A percentile compares a stretch with the other conserved stretches of the same genome.
phyloP scores from a whole-genome alignment of 2,329 filamentous ascomycete species.

The Sporothrix pallida region DNA sequence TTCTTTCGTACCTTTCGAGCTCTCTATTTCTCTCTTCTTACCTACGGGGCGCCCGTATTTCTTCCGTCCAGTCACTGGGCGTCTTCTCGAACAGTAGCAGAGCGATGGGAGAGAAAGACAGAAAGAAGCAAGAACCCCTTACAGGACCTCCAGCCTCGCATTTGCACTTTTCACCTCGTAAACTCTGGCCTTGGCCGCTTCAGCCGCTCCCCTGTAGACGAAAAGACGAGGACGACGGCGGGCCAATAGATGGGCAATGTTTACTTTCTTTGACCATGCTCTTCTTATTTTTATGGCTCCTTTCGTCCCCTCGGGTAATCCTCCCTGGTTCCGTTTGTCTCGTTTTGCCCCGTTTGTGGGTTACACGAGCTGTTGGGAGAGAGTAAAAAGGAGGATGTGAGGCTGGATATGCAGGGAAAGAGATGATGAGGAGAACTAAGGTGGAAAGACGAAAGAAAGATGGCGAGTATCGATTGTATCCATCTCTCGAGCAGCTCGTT shows the following conservation, averaged over 20 bases:
- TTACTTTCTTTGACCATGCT: background rate
- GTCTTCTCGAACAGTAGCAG: background rate
- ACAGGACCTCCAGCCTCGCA: background rate
- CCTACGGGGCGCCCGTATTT: background rate
- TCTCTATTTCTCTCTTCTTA: background rate
- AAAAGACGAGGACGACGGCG: background rate
- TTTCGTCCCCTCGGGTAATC: background rate
- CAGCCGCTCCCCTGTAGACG: conserved; percentile 6
- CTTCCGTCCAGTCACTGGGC: background rate
- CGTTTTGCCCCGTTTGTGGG: conserved; percentile 9
- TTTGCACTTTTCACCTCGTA: background rate
- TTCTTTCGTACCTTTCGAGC: background rate
- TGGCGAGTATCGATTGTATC: background rate
- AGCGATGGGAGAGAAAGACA: background rate
- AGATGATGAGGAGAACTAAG: background rate
- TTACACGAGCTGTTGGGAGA: conserved; percentile 20
- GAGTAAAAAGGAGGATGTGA: background rate
- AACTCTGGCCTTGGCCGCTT: background rate
- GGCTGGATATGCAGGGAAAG: background rate
- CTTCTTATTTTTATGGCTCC: background rate
- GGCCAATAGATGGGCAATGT: background rate
- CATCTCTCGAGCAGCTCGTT: background rate
- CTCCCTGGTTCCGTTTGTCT: conserved; percentile 22
- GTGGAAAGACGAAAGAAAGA: background rate
- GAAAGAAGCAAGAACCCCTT: background rate